Base-by-base conservation (phyloP, 345 rosid species). In the Pelargonium nanum region DNA sequence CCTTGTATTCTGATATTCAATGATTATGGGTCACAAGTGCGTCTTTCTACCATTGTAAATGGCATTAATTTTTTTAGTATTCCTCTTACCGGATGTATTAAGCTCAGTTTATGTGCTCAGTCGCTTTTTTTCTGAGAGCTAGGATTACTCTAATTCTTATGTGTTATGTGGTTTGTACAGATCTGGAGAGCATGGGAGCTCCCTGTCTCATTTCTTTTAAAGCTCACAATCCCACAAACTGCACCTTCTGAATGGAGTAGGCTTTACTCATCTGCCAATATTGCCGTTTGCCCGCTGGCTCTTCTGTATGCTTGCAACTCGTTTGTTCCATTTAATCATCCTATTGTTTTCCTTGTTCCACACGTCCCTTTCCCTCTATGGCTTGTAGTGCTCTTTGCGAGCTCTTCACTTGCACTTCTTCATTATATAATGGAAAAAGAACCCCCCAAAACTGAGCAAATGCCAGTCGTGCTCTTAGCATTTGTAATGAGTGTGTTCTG, bases 401-500 rank as follows among this genome's bases (percentile, higher is more conserved):
- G 89, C 73, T 71, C 85, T 34, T 83, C 94, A 20, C 85, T 89
- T 0, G 90, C 90, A 19, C 57, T 78, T 65, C 85, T 93, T 65
- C 91, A 89, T 81, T 89, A 75, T 70, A 70, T 84, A 50, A 48
- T 85, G 22, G 96, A 93, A 78, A 85, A 70, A 52, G 89, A 89
- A 68, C 86, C 96, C 32, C 96, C 99, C 6, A 83, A 93, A 69
- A 80, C 81, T 0, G 97, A 93, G 83, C 91, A 84, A 77, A 61
- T 89, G 22, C 79, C 78, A 0, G 74, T 89, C 2, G 81, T 87
- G 53, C 61, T 89, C 32, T 23, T 81, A 54, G 89, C 96, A 64
- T 93, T 89, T 66, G 51, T 85, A 59, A 89, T 93, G 99, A 87
- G 96, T 57, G 99, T 93, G 24, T 85, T 87, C 65, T 89, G 99